These are phyloP conservation scores for Globisporangium okanoganense DNA, from an alignment of 352 stramenopile species.

Conservation along the genomic window DNA sequence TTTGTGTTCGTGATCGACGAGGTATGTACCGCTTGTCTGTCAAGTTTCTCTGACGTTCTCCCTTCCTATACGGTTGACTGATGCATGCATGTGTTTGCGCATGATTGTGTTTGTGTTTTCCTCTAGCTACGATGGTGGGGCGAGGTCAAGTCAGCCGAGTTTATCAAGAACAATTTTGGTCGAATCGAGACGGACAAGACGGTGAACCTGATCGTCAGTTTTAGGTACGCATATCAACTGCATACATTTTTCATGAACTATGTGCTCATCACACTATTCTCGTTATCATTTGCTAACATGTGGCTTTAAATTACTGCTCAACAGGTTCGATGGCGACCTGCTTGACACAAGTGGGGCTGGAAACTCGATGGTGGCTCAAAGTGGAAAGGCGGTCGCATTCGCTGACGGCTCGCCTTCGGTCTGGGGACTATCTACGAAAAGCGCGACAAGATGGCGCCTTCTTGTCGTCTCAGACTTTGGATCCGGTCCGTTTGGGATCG, in stretches of 20 bases:
- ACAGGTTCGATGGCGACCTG: constrained; percentile 6
- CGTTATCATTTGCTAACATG: not conserved
- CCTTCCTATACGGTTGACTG: not conserved
- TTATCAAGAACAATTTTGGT: constrained; percentile 1
- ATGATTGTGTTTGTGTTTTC: not conserved
- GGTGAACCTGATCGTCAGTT: constrained; percentile 1
- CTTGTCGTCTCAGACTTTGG: constrained; percentile 17
- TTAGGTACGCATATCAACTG: not conserved
- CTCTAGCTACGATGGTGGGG: constrained; percentile 4
- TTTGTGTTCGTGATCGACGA: constrained; percentile 50
- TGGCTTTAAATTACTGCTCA: not conserved
- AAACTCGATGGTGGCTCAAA: not conserved
- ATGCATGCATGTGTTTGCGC: not conserved
- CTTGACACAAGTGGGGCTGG: not conserved
- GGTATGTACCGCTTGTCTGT: constrained; percentile 20
- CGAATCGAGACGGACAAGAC: constrained; percentile 1
- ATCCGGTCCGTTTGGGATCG: constrained; percentile 19
- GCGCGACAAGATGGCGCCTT: constrained; percentile 16
- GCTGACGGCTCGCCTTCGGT: not conserved
- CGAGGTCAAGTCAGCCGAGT: constrained; percentile 11
- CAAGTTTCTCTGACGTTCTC: not conserved
- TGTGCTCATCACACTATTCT: not conserved
- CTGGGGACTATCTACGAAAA: not conserved
- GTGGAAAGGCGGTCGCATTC: not conserved
- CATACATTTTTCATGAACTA: not conserved